Base-by-base conservation (phyloP, 2,329 filamentous ascomycete species). In the Graphium sp. region DNA sequence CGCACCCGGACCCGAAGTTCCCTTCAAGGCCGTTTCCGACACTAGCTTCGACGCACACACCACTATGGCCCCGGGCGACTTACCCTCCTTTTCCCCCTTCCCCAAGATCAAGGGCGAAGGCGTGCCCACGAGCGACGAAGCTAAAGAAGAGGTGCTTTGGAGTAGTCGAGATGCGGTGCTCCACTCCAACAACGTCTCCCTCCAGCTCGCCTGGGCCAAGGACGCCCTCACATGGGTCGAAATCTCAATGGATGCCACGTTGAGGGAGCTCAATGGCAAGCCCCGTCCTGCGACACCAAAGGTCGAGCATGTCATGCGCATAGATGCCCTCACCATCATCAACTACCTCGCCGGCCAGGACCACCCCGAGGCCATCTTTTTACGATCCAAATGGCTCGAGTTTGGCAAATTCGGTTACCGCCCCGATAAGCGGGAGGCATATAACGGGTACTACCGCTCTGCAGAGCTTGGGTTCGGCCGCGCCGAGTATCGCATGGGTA, bases 161-260 rank as follows among this genome's bases (percentile, higher is more conserved):
- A 77, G 75, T 47, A 83, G 84, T 19, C 74, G 87, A 32, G 58
- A 79, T 35, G 69, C 79, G 34, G 87, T 95, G 20, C 63, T 98
- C 37, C 82, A 84, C 46, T 93, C 84, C 26, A 91, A 91, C 44
- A 85, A 98, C 48, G 83, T 91, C 27, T 77, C 91, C 41, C 91
- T 92, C 73, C 89, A 98, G 57, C 66, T 98, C 43, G 82, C 82
- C 35, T 98, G 89, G 89, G 87, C 89, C 22, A 80, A 91, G 46
- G 89, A 95, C 53, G 77, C 84, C 24, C 64, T 98, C 34, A 72
- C 75, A 30, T 94, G 84, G 60, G 82, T 87, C 18, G 87, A 94
- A 44, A 75, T 84, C 32, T 70, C 81, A 27, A 68, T 76, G 44
- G 76, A 91, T 41, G 76, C 85, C 34, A 72, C 78, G 41, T 59